These are phyloP conservation scores for Debaryomyces singareniensis DNA, from an alignment of 1,139 yeast genomes.

Conservation along the genomic window DNA sequence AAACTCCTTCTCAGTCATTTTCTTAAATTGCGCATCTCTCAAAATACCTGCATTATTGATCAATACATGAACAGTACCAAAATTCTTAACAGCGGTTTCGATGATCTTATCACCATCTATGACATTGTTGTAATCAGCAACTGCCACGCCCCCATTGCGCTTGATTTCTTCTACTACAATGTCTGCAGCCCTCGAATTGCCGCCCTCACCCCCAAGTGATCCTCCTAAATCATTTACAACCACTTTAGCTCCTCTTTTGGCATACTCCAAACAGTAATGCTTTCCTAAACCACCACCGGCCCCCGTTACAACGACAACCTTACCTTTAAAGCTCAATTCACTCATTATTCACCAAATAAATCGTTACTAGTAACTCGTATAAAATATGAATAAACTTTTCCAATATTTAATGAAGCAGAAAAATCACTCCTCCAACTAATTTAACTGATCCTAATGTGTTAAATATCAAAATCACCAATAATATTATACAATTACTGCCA, in stretches of 20 bases:
- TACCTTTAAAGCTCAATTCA: slow-evolving; percentile 54
- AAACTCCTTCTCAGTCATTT: slow-evolving; percentile 80
- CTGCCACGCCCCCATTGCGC: slow-evolving; percentile 75
- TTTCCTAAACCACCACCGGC: slow-evolving; percentile 97
- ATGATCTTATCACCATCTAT: slow-evolving; percentile 82
- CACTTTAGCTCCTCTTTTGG: slow-evolving; percentile 83
- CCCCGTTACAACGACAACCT: slow-evolving; percentile 90
- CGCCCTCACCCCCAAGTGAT: slow-evolving; percentile 64
- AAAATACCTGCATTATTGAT: slow-evolving; percentile 94
- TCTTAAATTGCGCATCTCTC: slow-evolving; percentile 70
- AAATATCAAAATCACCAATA: no score
- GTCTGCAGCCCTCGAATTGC: slow-evolving; percentile 72
- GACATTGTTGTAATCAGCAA: slow-evolving; percentile 91
- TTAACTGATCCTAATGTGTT: no score
- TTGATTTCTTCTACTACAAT: slow-evolving; percentile 81
- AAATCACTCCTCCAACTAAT: no score
- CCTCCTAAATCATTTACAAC: slow-evolving; percentile 96
- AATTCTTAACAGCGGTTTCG: slow-evolving; percentile 77
- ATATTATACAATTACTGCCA: not conserved
- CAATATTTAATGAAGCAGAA: no score
- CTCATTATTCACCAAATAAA: slow-evolving; percentile 24
- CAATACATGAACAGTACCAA: slow-evolving; percentile 84
- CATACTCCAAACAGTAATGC: slow-evolving; percentile 81
- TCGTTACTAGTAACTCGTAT: no score
- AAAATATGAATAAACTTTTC: no score